Evolutionary conservation across 2,329 filamentous ascomycete species (phyloP), one percentile per base, ranked within the genome.

Genomic region (Fusarium penzigii): DNA sequence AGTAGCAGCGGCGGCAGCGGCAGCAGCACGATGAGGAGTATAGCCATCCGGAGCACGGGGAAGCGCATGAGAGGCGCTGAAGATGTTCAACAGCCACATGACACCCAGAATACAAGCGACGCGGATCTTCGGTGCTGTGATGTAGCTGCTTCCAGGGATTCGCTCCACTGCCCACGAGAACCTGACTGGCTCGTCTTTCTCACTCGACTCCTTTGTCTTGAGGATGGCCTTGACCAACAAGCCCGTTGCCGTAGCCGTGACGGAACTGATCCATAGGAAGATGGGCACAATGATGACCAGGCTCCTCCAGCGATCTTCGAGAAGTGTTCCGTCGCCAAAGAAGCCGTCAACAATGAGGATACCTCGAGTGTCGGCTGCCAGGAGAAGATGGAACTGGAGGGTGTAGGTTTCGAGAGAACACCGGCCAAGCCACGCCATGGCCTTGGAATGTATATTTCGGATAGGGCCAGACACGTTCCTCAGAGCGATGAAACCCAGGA

Each of bases 331-430:
- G 1, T 62, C 58, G 1, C 57, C 57, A 10, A 51, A 32, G 49
- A 61, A 61, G n/a, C 50, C 54, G 8, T 54, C 62, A 11, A 65
- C 42, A 2, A 65, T 40, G 7, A 65, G 49, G 3, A 81, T 61
- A 0, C 79, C 80, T 39, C 75, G 78, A 3, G 80, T 78, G 59
- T 87, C 82, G 6, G 78, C 81, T 1, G 81, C 81, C 9, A 87
- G 75, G 73, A 82, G 83, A 44, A 85, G 75, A 61, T 88, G 85
- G 63, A 80, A 79, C 51, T 86, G 82, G 40, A 87, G 70, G 1
- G 83, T 73, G 54, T 82, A 85, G 2, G 81, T 78, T 65, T 87
- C 84, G 2, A 85, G 73, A 0, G 81, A 82, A 53, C 77, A 78
- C 5, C 72, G 71, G 2, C 85, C 84, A 0, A 87, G 66, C 70